Conservation (phyloP, 148 eudicot species). For the Arbutus unedo region DNA sequence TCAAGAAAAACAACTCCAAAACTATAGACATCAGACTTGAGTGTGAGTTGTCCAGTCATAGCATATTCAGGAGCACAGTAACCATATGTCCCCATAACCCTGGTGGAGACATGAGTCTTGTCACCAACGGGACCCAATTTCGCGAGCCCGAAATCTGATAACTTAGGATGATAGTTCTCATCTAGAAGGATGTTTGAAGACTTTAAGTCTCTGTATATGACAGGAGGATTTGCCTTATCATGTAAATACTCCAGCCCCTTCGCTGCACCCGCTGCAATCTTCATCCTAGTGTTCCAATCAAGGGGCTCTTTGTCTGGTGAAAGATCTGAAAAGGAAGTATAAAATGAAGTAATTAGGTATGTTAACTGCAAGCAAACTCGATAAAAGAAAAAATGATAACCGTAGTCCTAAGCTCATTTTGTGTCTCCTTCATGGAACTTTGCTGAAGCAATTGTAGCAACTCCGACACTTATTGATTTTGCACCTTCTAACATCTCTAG, state of each 20-base stretch:
- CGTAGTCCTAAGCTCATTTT: no score
- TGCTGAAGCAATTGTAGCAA: no score
- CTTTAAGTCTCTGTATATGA: constrained; percentile 90
- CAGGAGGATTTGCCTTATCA: constrained; percentile 97
- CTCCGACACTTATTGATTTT: no score
- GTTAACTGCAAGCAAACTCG: not conserved
- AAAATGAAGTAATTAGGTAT: constrained; percentile 14
- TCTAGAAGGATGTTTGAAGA: constrained; percentile 97
- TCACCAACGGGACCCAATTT: constrained; percentile 98
- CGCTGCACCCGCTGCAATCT: constrained; percentile 99
- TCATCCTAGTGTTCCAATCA: constrained; percentile 99
- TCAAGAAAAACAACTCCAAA: constrained; percentile 98
- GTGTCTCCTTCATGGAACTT: no score
- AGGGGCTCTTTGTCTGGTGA: constrained; percentile 83
- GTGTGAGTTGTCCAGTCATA: constrained; percentile 97
- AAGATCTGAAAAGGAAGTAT: constrained; percentile 44
- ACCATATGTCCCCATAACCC: constrained; percentile 99
- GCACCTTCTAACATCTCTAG: no score
- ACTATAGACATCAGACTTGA: constrained; percentile 95
- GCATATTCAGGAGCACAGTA: constrained; percentile 99
- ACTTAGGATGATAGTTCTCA: constrained; percentile 81
- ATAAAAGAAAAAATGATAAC: not conserved
- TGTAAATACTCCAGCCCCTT: constrained; percentile 95
- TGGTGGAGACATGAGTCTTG: constrained; percentile 94
- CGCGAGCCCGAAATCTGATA: constrained; percentile 96